Conservation (phyloP, 495 filamentous ascomycete genomes). For the Aspergillus panamensis region DNA sequence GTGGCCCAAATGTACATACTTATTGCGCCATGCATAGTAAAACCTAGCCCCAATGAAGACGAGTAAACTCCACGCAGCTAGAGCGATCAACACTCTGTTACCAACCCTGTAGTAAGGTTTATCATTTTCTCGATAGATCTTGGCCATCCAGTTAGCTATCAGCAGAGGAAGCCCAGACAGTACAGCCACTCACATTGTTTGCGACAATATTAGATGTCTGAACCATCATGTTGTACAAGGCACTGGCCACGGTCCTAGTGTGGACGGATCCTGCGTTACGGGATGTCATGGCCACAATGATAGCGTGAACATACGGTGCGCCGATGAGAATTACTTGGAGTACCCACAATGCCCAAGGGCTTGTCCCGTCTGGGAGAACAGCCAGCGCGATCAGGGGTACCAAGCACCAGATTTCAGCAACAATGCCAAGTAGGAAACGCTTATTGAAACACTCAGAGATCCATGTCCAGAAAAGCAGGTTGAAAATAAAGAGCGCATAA, state of each 20-base stretch:
- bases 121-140: conserved; percentile 64
- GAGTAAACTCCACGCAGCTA: conserved; percentile 51
- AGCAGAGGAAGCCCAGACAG: neutral
- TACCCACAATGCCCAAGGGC: conserved; percentile 52
- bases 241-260: conserved; percentile 59
- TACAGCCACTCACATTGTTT: conserved; percentile 49
- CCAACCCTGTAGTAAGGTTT: conserved; percentile 63
- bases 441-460: conserved; percentile 52
- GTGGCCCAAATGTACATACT: conserved; percentile 27
- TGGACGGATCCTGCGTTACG: conserved; percentile 65
- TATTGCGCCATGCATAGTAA: conserved; percentile 64
- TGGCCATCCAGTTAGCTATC: neutral
- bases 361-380: conserved; percentile 32
- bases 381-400: conserved; percentile 52
- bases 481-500: conserved; percentile 47
- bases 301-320: conserved; percentile 61
- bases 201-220: conserved; percentile 61
- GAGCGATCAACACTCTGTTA: conserved; percentile 59
- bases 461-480: conserved; percentile 48
- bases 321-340: conserved; percentile 52
- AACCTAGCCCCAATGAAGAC: conserved; percentile 55
- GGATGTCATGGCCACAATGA: conserved; percentile 64
- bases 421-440: conserved; percentile 49
- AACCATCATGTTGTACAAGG: conserved; percentile 73
- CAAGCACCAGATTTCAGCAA: conserved; percentile 54